A percentile compares a stretch with the other conserved stretches of the same genome.
These are phyloP conservation scores for Trypanosoma cruzi DNA, from an alignment of 208 protist genomes.

Conservation along the genomic window DNA sequence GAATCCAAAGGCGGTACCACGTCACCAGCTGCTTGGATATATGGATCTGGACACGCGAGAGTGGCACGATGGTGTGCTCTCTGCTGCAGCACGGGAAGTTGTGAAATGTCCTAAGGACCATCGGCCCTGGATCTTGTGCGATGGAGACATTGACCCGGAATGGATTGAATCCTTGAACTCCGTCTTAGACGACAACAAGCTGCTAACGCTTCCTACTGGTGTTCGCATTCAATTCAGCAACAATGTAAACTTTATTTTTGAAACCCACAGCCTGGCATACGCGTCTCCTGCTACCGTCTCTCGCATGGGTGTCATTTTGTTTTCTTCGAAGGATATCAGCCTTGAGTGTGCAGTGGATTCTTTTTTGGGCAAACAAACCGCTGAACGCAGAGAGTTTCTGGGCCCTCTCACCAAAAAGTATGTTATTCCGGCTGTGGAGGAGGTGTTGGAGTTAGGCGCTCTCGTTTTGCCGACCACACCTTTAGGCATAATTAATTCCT, in stretches of 20 bases:
- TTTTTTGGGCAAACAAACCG: slow-evolving; percentile 59
- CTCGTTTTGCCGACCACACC: slow-evolving; percentile 90
- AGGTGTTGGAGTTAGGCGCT: slow-evolving; percentile 56
- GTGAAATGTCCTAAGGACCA: slow-evolving; percentile 72
- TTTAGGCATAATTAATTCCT: slow-evolving; percentile 92
- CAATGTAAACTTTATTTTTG: slow-evolving; percentile 97
- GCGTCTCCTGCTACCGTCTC: slow-evolving; percentile 99
- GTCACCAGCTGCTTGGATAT: slow-evolving; percentile 93
- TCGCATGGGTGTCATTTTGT: slow-evolving; percentile 96
- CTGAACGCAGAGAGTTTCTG: slow-evolving; percentile 43
- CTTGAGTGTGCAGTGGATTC: slow-evolving; percentile 84
- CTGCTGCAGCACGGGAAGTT: slow-evolving; percentile 89
- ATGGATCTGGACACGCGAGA: slow-evolving; percentile 97
- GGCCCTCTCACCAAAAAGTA: slow-evolving; percentile 82
- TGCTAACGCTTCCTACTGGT: slow-evolving; percentile 97
- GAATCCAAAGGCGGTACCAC: slow-evolving; percentile 95
- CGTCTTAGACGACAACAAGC: slow-evolving; percentile 99
- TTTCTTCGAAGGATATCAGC: slow-evolving; percentile 95
- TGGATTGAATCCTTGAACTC: slow-evolving; percentile 99
- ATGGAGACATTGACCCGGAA: slow-evolving; percentile 98
- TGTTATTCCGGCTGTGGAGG: slow-evolving; percentile 72
- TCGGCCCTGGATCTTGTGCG: slow-evolving; percentile 95
- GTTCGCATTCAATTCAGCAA: slow-evolving; percentile 96
- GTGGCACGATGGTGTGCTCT: slow-evolving; percentile 99
- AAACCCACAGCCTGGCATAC: slow-evolving; percentile 97